Base-by-base conservation (phyloP, 2,329 filamentous ascomycete genomes). In the Neoscytalidium dimidiatum region DNA sequence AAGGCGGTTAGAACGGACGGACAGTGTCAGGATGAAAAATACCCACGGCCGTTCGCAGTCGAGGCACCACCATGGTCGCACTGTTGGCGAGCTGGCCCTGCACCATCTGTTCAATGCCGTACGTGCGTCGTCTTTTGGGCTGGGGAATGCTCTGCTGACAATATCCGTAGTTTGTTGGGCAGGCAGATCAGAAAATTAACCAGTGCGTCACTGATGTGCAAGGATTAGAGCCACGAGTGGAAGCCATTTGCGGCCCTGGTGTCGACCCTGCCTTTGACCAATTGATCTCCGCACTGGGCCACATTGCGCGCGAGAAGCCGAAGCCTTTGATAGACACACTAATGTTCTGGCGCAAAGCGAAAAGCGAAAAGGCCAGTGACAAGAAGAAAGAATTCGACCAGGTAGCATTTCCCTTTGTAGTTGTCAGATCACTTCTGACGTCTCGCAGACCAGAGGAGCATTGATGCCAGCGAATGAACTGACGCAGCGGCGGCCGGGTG, bases 331-430 rank as follows among this genome's bases (percentile, higher is more conserved):
- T 99, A 72, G 95, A 99, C 77, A 94, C 92, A 21, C 93, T 99
- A 77, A 99, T 99, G 92, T 86, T 96, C 33, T 99, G 95, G 95
- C 89, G 95, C 64, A 98, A 97, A 78, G 92, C 88, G 69, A 98
- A 98, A 81, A 96, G 93, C 69, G 94, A 98, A 77, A 88, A 90
- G 23, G 93, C 94, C 29, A 77, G 77, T 49, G 73, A 71, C 31
- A 71, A 75, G 46, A 66, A 64, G 46, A 57, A 65, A 17, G 68
- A 67, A 21, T 58, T 68, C 19, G 51, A 67, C 38, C 41, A 66
- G 49, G 62, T 66, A 66, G 38, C 28, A 26, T 38, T 31, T 23
- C 35, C 13, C 29, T 13, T 14, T 17, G 41, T 31, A 14, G 14
- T 9, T 21, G 13, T 11, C 11, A 5, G 19, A 19, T 9, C 7